Conservation (phyloP, 2,329 filamentous ascomycete genomes). For the Aureobasidium lini region DNA sequence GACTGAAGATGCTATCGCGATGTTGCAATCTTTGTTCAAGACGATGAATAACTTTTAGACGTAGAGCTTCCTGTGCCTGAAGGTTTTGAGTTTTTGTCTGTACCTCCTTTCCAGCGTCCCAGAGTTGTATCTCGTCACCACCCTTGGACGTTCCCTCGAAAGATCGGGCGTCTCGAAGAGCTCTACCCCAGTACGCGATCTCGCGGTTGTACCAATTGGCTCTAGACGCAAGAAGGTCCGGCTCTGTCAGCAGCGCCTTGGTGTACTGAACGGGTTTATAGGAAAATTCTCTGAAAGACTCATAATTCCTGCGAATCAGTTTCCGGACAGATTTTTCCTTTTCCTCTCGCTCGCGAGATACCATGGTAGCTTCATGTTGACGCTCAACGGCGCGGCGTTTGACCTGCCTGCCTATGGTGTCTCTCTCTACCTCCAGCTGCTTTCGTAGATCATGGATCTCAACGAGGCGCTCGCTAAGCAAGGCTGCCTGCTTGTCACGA, state of each 20-base stretch:
- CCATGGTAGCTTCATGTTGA: slow-evolving; percentile 15
- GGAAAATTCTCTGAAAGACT: neutral
- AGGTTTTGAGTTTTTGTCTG: neutral
- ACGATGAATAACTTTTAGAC: neutral
- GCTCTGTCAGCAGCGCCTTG: neutral
- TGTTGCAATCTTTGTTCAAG: neutral
- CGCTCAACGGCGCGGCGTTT: slow-evolving; percentile 19
- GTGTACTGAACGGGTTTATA: neutral
- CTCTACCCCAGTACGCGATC: neutral
- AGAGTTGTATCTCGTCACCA: neutral
- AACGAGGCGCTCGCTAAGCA: neutral
- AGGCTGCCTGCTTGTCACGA: neutral
- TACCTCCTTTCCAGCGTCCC: neutral
- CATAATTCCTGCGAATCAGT: neutral
- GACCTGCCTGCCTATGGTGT: neutral
- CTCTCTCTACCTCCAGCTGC: neutral
- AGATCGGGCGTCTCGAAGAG: neutral
- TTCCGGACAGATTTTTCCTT: slow-evolving; percentile 13
- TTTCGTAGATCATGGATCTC: neutral
- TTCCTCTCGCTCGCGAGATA: slow-evolving; percentile 22
- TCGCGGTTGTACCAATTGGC: neutral
- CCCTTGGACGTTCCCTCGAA: neutral
- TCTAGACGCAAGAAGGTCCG: neutral
- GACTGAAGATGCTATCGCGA: neutral
- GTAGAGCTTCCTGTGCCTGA: neutral